Evolutionary conservation across 306 rosid genomes (phyloP).

Genomic region (Betula pendula): DNA sequence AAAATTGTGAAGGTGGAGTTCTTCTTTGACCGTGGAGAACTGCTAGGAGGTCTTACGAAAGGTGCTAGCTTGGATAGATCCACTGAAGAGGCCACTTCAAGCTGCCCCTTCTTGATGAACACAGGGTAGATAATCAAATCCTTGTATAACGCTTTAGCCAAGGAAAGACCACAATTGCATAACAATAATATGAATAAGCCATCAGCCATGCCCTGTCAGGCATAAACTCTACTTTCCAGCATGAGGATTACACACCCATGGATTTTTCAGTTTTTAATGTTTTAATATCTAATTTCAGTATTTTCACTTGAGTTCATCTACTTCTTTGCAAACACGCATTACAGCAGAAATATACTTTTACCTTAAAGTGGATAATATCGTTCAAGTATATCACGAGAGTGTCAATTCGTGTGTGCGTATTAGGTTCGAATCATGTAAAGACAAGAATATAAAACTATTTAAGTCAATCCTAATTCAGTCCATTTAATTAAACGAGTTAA

Average conservation of each 20-base stretch:
- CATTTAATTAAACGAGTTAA: no score
- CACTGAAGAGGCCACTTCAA: conserved; percentile 33
- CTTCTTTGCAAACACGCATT: background rate
- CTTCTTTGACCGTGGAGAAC: conserved; percentile 63
- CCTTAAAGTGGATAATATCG: no score
- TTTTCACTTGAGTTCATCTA: background rate
- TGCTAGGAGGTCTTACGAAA: conserved; percentile 61
- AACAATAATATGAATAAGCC: background rate
- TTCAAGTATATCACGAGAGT: no score
- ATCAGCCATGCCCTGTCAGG: background rate
- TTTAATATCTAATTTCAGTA: background rate
- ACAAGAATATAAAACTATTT: no score
- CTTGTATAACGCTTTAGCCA: background rate
- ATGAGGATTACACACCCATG: no score
- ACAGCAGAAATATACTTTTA: no score
- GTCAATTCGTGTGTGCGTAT: no score
- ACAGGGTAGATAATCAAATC: conserved; percentile 35
- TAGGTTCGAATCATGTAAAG: no score
- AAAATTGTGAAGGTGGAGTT: conserved; percentile 65
- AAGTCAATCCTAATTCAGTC: no score
- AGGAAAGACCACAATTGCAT: background rate
- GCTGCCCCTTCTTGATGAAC: conserved; percentile 51
- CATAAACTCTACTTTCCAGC: no score
- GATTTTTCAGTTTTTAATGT: background rate
- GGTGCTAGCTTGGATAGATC: conserved; percentile 36